These are phyloP conservation scores for Spatholobus suberectus DNA, from an alignment of 306 rosid species.

Conservation along the genomic window DNA sequence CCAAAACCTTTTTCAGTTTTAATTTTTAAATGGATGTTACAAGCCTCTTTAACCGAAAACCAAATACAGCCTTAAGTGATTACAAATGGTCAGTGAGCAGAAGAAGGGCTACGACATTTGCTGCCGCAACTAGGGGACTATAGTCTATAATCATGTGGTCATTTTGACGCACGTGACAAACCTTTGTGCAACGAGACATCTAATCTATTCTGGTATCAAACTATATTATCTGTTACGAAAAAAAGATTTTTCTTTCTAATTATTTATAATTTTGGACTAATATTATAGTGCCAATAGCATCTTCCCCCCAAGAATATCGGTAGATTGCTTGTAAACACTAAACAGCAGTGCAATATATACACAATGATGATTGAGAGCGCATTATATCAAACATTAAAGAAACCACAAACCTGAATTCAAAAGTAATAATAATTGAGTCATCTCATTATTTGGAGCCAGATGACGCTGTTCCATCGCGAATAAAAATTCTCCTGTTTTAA, in stretches of 20 bases:
- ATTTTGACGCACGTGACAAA: slow-evolving; percentile 34
- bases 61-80: not conserved
- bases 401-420: not conserved
- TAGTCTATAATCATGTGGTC: not conserved
- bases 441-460: not conserved
- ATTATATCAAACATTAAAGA: not conserved
- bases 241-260: not conserved
- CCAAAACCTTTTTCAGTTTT: no score
- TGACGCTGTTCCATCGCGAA: not conserved
- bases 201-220: not conserved
- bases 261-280: not conserved
- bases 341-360: not conserved
- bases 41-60: no score
- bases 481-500: not conserved
- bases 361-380: not conserved
- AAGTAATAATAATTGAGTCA: not conserved
- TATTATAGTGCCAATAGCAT: not conserved
- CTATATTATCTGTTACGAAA: not conserved
- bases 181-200: not conserved
- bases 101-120: not conserved
- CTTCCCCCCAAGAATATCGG: slow-evolving; percentile 12
- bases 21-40: no score
- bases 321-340: not conserved
- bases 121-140: not conserved
- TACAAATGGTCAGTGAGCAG: not conserved